These are phyloP conservation scores for Mycena rebaudengoi DNA, from an alignment of 768 basidiomycete genomes.

Conservation along the genomic window DNA sequence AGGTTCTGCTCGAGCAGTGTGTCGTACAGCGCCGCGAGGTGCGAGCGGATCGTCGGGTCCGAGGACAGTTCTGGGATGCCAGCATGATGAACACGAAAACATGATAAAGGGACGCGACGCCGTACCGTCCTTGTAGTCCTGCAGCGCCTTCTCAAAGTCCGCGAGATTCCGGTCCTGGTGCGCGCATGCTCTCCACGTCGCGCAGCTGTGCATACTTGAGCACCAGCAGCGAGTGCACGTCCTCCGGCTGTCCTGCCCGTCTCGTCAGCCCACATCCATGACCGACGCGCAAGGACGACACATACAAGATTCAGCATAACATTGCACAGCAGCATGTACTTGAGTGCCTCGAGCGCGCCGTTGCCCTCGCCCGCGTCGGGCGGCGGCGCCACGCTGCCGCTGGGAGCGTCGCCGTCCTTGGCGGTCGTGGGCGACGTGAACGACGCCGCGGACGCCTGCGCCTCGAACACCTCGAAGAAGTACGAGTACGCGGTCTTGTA, in stretches of 20 bases:
- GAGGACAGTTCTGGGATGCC: slow-evolving; percentile 83
- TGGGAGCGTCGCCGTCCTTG: slow-evolving; percentile 11
- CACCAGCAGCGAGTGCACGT: slow-evolving; percentile 87
- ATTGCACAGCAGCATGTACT: slow-evolving; percentile 98
- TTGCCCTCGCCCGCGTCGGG: slow-evolving; percentile 59
- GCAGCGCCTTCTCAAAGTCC: slow-evolving; percentile 87
- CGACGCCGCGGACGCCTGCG: slow-evolving; percentile 27
- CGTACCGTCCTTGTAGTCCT: slow-evolving; percentile 83
- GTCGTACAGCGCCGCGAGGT: slow-evolving; percentile 93
- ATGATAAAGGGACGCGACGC: slow-evolving; percentile 23
- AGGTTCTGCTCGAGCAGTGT: slow-evolving; percentile 96
- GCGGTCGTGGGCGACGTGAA: slow-evolving; percentile 13
- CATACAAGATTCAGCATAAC: slow-evolving; percentile 95
- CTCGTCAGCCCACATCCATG: not conserved
- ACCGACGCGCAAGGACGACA: slow-evolving; percentile 19
- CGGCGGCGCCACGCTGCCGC: slow-evolving; percentile 22
- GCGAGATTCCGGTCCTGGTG: slow-evolving; percentile 90
- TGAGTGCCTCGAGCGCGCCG: slow-evolving; percentile 83
- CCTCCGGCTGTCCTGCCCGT: slow-evolving; percentile 76
- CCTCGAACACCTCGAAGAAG: slow-evolving; percentile 96
- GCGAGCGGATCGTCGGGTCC: slow-evolving; percentile 94
- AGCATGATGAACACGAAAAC: not conserved
- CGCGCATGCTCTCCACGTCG: slow-evolving; percentile 98
- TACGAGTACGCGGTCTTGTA: slow-evolving; percentile 97
- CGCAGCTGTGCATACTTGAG: slow-evolving; percentile 86